Evolutionary conservation across 2,329 filamentous ascomycete genomes (phyloP).

Genomic region (Pseudocercospora vitis): DNA sequence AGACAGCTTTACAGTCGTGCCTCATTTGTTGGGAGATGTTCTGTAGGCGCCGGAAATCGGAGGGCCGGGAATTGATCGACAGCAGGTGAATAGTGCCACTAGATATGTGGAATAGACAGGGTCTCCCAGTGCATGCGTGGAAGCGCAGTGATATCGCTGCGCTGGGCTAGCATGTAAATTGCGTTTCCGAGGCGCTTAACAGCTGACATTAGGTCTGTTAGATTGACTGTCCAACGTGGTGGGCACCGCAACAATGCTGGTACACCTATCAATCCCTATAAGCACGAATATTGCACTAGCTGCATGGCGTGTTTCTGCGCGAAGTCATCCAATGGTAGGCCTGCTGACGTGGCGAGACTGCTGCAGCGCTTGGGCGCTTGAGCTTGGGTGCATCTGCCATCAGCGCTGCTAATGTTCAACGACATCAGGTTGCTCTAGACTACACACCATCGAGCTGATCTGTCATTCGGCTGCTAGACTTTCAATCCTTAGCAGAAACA

Average conservation of each 20-base stretch:
- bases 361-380: not conserved
- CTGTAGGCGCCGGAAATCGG: not conserved
- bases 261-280: constrained; percentile 4
- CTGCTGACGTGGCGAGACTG: constrained; percentile 4
- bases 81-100: not conserved
- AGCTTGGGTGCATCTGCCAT: constrained; percentile 1
- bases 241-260: not conserved
- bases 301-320: not conserved
- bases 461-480: not conserved
- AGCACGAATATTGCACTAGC: not conserved
- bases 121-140: not conserved
- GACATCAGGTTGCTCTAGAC: constrained; percentile 4
- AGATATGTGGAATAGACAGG: not conserved
- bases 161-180: not conserved
- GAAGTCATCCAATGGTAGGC: not conserved
- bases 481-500: constrained; percentile 3
- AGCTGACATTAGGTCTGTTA: too few species aligned
- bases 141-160: not conserved
- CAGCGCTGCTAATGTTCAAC: not conserved
- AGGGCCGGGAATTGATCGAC: not conserved
- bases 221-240: too few species aligned
- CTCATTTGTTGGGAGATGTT: not conserved
- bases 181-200: not conserved
- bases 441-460: constrained; percentile 2
- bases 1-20: not conserved